Base-by-base conservation (phyloP, 352 stramenopile species). In the Pythium myriotylum region DNA sequence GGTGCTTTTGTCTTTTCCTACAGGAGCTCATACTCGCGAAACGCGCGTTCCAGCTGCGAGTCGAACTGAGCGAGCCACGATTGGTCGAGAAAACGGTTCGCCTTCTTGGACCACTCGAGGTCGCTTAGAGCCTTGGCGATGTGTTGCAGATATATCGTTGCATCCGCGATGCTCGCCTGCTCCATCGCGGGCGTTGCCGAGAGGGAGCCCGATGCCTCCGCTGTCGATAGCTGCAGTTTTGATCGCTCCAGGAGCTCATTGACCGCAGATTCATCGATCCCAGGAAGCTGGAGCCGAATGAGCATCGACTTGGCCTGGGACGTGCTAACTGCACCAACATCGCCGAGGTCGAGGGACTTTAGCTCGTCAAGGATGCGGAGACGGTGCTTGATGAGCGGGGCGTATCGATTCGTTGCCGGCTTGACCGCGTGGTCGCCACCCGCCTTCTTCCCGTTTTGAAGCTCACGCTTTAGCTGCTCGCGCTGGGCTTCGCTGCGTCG, bases 21-120 rank as follows among this genome's bases (percentile, higher is more conserved):
- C 32, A 93, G 63, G 42, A 91, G 55, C 40, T 91, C 80, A 47
- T 86, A 91, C 39, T 91, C 84, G 13, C 82, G 81, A 29, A 76
- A 70, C 1, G 82, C 81, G 20, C 79, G 74, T 43, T 95, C 84
- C 47, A 95, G 67, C 43, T 95, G 86, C 45, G 79, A 80, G 58
- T 95, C 84, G 47, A 93, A 95, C 54, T 93, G 86, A 14, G 69
- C 62, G 24, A 95, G 68, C 86, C 82, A 95, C 37, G 78, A 86
- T 39, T 79, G 79, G 41, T 92, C 81, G 4, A 95, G 68, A 41
- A 94, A 95, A 12, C 79, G 79, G 45, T 95, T 95, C 2, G 82
- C 59, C 42, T 84, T 86, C 59, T 82, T 89, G 41, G 64, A 63
- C 76, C 72, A 89, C 37, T 88, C 74, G 16, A 89, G 69, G 24